Base-by-base conservation (phyloP, 768 basidiomycete genomes). In the Tulasnella sp. region DNA sequence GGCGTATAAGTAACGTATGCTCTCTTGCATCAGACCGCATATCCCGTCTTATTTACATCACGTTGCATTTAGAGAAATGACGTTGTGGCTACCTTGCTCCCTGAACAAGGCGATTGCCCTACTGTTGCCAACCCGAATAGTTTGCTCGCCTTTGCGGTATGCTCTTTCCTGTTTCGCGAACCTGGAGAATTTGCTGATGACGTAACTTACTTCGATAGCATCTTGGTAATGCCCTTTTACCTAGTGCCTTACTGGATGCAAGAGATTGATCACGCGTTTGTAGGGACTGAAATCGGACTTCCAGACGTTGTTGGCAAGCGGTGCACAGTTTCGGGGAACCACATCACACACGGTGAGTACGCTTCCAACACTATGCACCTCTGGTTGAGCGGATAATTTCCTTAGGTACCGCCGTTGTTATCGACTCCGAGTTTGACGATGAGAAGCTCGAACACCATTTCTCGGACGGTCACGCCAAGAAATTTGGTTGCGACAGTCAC, bases 51-150 rank as follows among this genome's bases (percentile, higher is more conserved):
- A 6, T 49, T n/a, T 17, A 43, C 15, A 7, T 17, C 17, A 12
- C n/a, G 32, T 5, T 35, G 39, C 23, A 19, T 6, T 45, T 37
- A 41, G 53, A 59, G 53, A 39, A 53, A 62, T 11, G 62, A 62
- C 49, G 40, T 57, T 4, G 62, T 63, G 8, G 62, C 62, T 27
- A 63, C 62, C 4, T 21, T 42, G n/a, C 59, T 63, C 15, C 62
- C 62, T 15, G 62, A 50, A n/a, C 41, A 54, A 21, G 62, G 62
- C 21, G 61, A 62, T 17, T n/a, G 48, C 17, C 8, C 48, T 31
- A 17, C 17, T 7, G 7, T 27, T 6, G 8, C 34, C 21, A 49
- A 49, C 34, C 23, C 48, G 7, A 35, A 49, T 31, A 49, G 34
- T 31, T 29, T 49, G 8, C 32, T 49, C 48, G 21, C 21, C 17